phyloP scores from a whole-genome alignment of 768 basidiomycete species.

The Phanerodontia chrysosporium region DNA sequence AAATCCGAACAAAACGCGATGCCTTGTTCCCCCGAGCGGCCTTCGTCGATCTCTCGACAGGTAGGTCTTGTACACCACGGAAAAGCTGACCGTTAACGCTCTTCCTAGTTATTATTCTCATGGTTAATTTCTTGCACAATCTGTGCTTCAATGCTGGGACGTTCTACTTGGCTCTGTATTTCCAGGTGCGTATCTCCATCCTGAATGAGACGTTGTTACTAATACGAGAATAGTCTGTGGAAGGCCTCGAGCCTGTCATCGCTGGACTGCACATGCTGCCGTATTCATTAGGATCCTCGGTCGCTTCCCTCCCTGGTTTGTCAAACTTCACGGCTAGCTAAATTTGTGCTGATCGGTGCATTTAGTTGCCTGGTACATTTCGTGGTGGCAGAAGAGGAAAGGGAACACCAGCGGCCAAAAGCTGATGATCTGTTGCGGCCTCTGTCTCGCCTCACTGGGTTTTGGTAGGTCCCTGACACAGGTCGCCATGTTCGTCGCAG shows the following conservation, averaged over 20 bases:
- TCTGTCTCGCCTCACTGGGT: constrained; percentile 62
- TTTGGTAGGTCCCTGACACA: constrained; percentile 50
- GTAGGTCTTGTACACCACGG: constrained; percentile 33
- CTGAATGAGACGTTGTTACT: neutral
- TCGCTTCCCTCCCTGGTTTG: constrained; percentile 69
- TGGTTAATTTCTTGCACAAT: constrained; percentile 76
- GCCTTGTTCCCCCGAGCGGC: constrained; percentile 65
- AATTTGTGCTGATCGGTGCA: neutral
- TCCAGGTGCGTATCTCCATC: constrained; percentile 49
- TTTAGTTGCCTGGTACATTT: constrained; percentile 73
- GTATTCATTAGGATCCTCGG: constrained; percentile 80
- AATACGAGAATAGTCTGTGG: constrained; percentile 50
- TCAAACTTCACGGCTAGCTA: neutral
- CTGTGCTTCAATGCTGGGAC: constrained; percentile 81
- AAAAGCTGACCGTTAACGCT: neutral
- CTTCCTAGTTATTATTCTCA: constrained; percentile 53
- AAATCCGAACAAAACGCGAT: constrained; percentile 61
- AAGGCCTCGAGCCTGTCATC: constrained; percentile 64
- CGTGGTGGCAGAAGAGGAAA: constrained; percentile 54
- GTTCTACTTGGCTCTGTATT: constrained; percentile 81
- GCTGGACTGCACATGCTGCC: constrained; percentile 76
- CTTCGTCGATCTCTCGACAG: constrained; percentile 56
- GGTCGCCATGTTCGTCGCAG: neutral
- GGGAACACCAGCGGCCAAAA: constrained; percentile 62
- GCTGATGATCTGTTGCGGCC: constrained; percentile 56